Conservation (phyloP, 2,329 filamentous ascomycete species). For the Madurella fahalii region DNA sequence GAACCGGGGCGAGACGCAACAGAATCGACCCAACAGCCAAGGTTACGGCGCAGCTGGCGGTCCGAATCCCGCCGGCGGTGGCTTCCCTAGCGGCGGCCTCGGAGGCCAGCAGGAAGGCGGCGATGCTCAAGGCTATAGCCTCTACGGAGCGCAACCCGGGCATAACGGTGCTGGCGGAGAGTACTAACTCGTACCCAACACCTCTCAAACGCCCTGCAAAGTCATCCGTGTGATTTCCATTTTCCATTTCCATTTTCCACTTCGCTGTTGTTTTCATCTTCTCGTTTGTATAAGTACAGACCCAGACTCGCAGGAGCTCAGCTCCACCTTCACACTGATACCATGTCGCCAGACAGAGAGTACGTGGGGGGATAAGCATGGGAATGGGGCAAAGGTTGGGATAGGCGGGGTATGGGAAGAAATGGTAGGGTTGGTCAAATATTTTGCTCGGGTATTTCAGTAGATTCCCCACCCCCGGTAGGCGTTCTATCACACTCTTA, state of each 20-base stretch:
- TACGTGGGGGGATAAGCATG: constrained; percentile 11
- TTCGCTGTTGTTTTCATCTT: background rate
- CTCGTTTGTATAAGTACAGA: constrained; percentile 19
- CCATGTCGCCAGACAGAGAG: constrained; percentile 3
- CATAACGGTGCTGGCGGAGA: constrained; percentile 57
- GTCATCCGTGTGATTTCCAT: background rate
- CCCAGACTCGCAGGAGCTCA: background rate
- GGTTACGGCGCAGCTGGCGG: constrained; percentile 45
- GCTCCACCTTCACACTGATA: background rate
- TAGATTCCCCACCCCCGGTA: constrained; percentile 5
- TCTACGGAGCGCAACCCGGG: constrained; percentile 51
- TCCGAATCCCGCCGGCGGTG: constrained; percentile 39
- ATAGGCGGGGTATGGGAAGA: background rate
- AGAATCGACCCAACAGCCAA: constrained; percentile 49
- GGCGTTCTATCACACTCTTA: background rate
- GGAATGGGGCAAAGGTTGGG: background rate
- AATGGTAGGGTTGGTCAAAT: background rate
- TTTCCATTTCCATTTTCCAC: constrained; percentile 1
- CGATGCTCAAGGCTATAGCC: constrained; percentile 40
- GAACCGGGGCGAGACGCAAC: constrained; percentile 58
- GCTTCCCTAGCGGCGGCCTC: constrained; percentile 44
- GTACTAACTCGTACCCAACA: constrained; percentile 35
- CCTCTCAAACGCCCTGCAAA: background rate
- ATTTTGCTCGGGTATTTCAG: constrained; percentile 2
- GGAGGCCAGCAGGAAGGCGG: constrained; percentile 38